phyloP scores from a whole-genome alignment of 495 filamentous ascomycete genomes.

The Bacidia rubella region DNA sequence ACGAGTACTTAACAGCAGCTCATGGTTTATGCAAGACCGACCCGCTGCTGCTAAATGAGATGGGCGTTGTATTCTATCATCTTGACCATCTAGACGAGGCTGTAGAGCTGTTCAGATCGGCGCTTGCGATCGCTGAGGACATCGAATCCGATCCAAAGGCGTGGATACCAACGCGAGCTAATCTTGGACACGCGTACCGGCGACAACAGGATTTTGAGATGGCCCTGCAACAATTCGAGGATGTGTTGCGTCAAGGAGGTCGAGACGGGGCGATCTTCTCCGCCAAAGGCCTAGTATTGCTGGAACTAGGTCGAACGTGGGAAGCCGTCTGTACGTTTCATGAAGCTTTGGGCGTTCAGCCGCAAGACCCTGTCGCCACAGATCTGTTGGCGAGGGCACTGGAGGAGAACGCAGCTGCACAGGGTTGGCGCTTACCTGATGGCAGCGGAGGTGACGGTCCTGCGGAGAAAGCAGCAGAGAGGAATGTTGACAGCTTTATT shows the following conservation, averaged over 20 bases:
- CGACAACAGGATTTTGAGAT: slow-evolving; percentile 54
- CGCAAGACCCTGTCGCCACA: slow-evolving; percentile 57
- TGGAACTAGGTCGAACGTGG: slow-evolving; percentile 51
- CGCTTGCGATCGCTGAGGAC: slow-evolving; percentile 61
- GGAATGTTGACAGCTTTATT: slow-evolving; percentile 16
- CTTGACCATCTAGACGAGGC: slow-evolving; percentile 67
- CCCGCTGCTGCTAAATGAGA: slow-evolving; percentile 85
- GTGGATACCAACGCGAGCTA: slow-evolving; percentile 78
- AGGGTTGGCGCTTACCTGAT: slow-evolving; percentile 11
- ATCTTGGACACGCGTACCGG: slow-evolving; percentile 77
- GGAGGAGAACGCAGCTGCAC: slow-evolving; percentile 20
- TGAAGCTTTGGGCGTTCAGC: slow-evolving; percentile 57
- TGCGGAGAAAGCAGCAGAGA: slow-evolving; percentile 11
- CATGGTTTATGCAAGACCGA: slow-evolving; percentile 65
- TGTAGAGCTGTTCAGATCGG: slow-evolving; percentile 55
- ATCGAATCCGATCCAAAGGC: slow-evolving; percentile 70
- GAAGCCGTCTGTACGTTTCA: slow-evolving; percentile 55
- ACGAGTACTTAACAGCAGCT: slow-evolving; percentile 85
- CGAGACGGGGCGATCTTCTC: slow-evolving; percentile 57
- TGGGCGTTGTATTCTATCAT: slow-evolving; percentile 88
- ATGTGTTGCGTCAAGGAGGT: slow-evolving; percentile 64
- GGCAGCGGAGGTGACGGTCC: not conserved
- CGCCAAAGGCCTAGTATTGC: slow-evolving; percentile 60
- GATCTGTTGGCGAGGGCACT: slow-evolving; percentile 35
- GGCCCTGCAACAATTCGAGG: slow-evolving; percentile 65